Evolutionary conservation across 2,329 filamentous ascomycete species (phyloP).

Genomic region (Fusarium liriodendri): DNA sequence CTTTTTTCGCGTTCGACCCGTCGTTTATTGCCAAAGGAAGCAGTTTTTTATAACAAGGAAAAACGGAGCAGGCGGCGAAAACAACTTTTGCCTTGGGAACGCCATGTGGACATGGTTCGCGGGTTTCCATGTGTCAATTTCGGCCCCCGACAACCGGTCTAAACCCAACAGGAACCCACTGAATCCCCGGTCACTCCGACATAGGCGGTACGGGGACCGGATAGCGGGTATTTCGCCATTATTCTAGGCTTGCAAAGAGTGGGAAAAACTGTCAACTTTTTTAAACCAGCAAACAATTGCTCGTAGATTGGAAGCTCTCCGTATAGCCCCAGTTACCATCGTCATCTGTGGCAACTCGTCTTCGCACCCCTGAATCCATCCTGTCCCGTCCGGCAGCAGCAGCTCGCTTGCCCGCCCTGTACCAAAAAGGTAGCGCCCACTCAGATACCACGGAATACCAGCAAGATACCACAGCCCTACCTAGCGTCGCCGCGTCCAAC

Average conservation of each 20-base stretch:
- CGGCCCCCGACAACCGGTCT: conserved; percentile 31
- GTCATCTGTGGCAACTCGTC: neutral
- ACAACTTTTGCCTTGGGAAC: neutral
- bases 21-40: neutral
- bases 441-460: conserved; percentile 19
- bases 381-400: neutral
- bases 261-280: conserved; percentile 2
- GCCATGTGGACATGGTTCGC: conserved; percentile 3
- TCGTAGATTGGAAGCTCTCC: neutral
- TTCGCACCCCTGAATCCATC: neutral
- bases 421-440: conserved; percentile 14
- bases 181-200: conserved; percentile 6
- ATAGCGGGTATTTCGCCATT: conserved; percentile 30
- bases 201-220: neutral
- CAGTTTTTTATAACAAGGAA: conserved; percentile 3
- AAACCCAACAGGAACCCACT: conserved; percentile 12
- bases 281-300: neutral
- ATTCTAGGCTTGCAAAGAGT: neutral
- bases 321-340: neutral
- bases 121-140: conserved; percentile 9
- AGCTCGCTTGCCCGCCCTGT: neutral
- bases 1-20: neutral
- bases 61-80: neutral
- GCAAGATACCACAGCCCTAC: conserved; percentile 15
- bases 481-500: conserved; percentile 45